Conservation (phyloP, 805 yeast species). For the Teunomyces barrocoloradensis region DNA sequence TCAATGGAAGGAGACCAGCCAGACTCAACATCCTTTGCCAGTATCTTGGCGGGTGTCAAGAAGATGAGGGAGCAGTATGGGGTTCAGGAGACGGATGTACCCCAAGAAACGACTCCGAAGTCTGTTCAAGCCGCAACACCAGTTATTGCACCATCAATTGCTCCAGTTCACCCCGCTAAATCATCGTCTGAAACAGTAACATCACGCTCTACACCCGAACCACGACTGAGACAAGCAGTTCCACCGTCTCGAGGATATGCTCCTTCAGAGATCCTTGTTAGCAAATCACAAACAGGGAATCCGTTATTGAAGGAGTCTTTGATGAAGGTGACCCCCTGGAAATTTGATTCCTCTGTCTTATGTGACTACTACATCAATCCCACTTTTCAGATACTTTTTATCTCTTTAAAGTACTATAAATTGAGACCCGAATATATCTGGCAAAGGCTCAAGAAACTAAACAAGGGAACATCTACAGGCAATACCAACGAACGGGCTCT, state of each 20-base stretch:
- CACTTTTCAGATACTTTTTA: slow-evolving; percentile 54
- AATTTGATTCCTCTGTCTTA: slow-evolving; percentile 51
- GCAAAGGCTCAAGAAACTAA: slow-evolving; percentile 47
- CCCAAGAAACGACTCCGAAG: neutral
- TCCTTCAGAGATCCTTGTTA: slow-evolving; percentile 13
- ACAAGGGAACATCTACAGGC: slow-evolving; percentile 28
- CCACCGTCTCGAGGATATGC: slow-evolving; percentile 3
- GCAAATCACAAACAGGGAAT: slow-evolving; percentile 66
- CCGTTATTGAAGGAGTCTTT: slow-evolving; percentile 54
- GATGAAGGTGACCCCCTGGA: slow-evolving; percentile 52
- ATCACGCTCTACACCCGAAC: neutral
- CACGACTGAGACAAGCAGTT: neutral
- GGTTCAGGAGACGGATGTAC: slow-evolving; percentile 2
- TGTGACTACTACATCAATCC: slow-evolving; percentile 64
- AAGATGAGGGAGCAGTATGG: slow-evolving; percentile 50
- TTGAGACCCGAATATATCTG: slow-evolving; percentile 72
- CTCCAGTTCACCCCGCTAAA: neutral
- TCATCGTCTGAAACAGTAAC: neutral
- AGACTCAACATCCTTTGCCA: slow-evolving; percentile 67
- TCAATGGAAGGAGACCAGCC: slow-evolving; percentile 8
- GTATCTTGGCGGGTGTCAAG: slow-evolving; percentile 68
- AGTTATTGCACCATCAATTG: neutral
- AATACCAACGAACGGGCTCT: slow-evolving; percentile 39
- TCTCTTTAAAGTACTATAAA: slow-evolving; percentile 71
- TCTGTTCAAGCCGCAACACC: neutral